A percentile compares a stretch with the other conserved stretches of the same genome.
phyloP scores from a whole-genome alignment of 805 yeast species.

The Pichia paraexigua region DNA sequence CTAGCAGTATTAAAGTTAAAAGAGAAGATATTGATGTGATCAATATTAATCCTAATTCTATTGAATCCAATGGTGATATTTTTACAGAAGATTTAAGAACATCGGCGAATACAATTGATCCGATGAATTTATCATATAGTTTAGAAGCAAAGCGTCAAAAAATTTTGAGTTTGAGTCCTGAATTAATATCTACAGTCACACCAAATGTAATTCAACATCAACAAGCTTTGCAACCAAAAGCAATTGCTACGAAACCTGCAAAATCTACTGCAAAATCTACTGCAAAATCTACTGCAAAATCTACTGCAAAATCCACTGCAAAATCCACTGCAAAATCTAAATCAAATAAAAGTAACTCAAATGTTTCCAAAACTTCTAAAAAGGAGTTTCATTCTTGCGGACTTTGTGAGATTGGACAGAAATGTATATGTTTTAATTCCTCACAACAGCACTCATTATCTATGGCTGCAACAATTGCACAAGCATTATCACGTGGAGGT shows the following conservation, averaged over 20 bases:
- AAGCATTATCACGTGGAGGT: slow-evolving; percentile 6
- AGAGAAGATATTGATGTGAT: neutral
- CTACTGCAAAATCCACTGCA: no score
- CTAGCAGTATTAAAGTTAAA: neutral
- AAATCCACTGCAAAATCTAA: neutral
- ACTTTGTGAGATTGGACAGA: slow-evolving; percentile 4
- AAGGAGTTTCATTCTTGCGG: slow-evolving; percentile 8
- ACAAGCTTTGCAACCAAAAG: neutral
- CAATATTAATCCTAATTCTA: slow-evolving; percentile 1
- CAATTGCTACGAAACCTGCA: neutral
- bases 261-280: neutral
- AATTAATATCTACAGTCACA: neutral
- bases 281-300: neutral
- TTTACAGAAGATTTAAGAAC: neutral
- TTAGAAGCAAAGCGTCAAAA: slow-evolving; percentile 26
- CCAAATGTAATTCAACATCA: neutral
- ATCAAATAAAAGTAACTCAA: neutral
- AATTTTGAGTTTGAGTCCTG: slow-evolving; percentile 1
- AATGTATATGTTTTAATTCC: slow-evolving; percentile 4
- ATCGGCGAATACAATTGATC: slow-evolving; percentile 24
- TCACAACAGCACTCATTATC: slow-evolving; percentile 2
- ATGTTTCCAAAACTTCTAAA: neutral
- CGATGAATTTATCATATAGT: slow-evolving; percentile 26
- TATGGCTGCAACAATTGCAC: slow-evolving; percentile 5
- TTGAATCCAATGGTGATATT: neutral